Evolutionary conservation across 208 protist species (phyloP).

Genomic region (Trypanosoma platydactyli): DNA sequence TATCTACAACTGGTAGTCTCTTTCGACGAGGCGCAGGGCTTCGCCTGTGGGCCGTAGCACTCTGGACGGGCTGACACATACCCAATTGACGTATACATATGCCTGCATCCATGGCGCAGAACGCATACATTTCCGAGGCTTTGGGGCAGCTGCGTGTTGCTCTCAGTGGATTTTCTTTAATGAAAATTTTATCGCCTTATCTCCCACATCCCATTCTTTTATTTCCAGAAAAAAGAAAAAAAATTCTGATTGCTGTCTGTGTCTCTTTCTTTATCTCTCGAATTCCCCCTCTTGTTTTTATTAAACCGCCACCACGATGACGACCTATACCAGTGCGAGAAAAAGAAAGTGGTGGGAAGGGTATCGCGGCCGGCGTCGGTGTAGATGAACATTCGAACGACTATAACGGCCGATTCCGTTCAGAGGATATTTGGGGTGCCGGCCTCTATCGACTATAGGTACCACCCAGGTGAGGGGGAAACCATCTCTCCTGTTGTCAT

Average conservation of each 20-base stretch:
- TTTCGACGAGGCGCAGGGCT: no score
- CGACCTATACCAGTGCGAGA: no score
- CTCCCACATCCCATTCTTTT: conserved; percentile 10
- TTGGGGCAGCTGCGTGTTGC: no score
- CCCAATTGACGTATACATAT: no score
- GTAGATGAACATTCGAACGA: conserved; percentile 61
- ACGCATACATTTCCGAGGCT: no score
- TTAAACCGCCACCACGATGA: no score
- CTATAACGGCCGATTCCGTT: conserved; percentile 69
- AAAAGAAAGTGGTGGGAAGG: not conserved
- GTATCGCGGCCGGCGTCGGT: not conserved
- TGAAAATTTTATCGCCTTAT: no score
- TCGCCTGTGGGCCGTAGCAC: no score
- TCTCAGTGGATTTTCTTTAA: not conserved
- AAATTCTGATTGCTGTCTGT: no score
- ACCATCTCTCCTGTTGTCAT: conserved; percentile 56
- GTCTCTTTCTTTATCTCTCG: not conserved
- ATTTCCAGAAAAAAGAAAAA: not conserved
- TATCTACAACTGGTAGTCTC: no score
- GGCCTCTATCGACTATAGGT: conserved; percentile 70
- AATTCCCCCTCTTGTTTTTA: not conserved
- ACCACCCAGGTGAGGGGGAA: conserved; percentile 55
- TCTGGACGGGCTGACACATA: no score
- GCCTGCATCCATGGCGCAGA: no score
- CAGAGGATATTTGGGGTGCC: conserved; percentile 59